These are phyloP conservation scores for Thinopyrum obtusiflorum DNA, from an alignment of 202 grass and related monocot species.

Conservation along the genomic window DNA sequence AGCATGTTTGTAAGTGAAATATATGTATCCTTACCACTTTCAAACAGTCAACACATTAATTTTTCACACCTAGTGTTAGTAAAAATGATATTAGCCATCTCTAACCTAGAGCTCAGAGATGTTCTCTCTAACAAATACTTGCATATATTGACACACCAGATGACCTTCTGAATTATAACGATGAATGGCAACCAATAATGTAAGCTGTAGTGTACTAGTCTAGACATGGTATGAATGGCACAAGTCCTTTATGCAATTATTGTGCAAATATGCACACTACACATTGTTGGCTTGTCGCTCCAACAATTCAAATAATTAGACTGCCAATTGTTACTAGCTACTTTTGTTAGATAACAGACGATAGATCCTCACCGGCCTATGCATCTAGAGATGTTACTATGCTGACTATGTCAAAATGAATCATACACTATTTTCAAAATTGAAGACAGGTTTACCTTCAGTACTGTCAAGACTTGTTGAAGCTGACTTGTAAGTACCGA, in stretches of 20 bases:
- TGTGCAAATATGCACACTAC: slow-evolving; percentile 6
- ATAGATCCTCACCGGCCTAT: not conserved
- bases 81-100: slow-evolving; percentile 14
- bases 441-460: slow-evolving; percentile 18
- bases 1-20: slow-evolving; percentile 9
- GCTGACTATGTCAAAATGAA: slow-evolving; percentile 2
- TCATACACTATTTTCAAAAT: not conserved
- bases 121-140: not conserved
- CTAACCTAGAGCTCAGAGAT: slow-evolving; percentile 9
- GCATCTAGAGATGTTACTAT: not conserved
- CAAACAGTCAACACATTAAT: not conserved
- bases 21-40: slow-evolving; percentile 19
- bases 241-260: not conserved
- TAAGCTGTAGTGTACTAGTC: not conserved
- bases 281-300: not conserved
- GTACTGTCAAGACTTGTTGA: slow-evolving; percentile 4
- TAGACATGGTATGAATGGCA: not conserved
- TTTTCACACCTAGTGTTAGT: not conserved
- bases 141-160: not conserved
- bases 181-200: slow-evolving; percentile 8
- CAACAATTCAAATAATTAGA: slow-evolving; percentile 21
- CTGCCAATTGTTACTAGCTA: not conserved
- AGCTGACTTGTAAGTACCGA: slow-evolving; percentile 23
- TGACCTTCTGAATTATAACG: not conserved
- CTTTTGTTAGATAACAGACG: not conserved